A percentile compares a stretch with the other conserved stretches of the same genome.
Evolutionary conservation across 2,329 filamentous ascomycete genomes (phyloP).

Genomic region (Alternaria triticina): DNA sequence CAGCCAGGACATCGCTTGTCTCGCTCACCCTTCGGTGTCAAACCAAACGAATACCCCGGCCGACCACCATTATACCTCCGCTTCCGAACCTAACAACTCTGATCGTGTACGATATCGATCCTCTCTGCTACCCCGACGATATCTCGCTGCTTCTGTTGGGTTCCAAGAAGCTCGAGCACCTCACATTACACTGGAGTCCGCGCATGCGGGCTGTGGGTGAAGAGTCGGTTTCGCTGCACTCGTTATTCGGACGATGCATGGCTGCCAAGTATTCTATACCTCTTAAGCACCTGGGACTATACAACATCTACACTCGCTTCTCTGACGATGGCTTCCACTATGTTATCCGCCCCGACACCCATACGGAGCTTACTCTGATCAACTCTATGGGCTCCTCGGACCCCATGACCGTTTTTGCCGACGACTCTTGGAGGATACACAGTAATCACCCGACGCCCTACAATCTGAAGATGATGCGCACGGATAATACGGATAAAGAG

Average conservation of each 20-base stretch:
- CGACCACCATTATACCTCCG: conserved; percentile 62
- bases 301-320: conserved; percentile 65
- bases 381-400: conserved; percentile 58
- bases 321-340: conserved; percentile 53
- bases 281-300: conserved; percentile 59
- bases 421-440: conserved; percentile 59
- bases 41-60: conserved; percentile 62
- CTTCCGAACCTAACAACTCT: conserved; percentile 62
- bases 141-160: conserved; percentile 62
- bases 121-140: conserved; percentile 69
- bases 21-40: conserved; percentile 64
- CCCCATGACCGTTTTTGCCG: conserved; percentile 60
- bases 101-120: conserved; percentile 66
- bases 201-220: conserved; percentile 67
- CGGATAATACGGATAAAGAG: conserved; percentile 57
- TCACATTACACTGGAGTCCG: conserved; percentile 66
- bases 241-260: conserved; percentile 63
- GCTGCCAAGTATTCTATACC: conserved; percentile 54
- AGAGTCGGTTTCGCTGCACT: conserved; percentile 60
- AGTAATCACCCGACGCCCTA: conserved; percentile 31
- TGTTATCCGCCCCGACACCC: conserved; percentile 49
- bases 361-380: conserved; percentile 61
- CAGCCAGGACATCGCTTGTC: conserved; percentile 55
- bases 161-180: conserved; percentile 61
- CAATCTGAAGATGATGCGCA: conserved; percentile 56